Conservation (phyloP, 306 rosid species). For the Pyrus communis region DNA sequence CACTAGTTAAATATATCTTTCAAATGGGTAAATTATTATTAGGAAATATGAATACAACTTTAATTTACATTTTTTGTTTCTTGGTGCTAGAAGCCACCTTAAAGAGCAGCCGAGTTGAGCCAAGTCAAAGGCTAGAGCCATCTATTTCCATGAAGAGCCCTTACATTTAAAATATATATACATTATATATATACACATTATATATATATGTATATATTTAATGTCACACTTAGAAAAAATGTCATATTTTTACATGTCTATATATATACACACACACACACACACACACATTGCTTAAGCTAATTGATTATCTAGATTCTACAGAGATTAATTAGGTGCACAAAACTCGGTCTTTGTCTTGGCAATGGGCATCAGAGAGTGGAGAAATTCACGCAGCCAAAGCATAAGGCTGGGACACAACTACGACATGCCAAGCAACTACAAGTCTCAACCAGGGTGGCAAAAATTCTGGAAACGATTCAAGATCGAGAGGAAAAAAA, state of each 20-base stretch:
- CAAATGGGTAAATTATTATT: neutral
- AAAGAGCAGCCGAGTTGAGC: conserved; percentile 4
- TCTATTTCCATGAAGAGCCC: neutral
- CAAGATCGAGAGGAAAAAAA: conserved; percentile 32
- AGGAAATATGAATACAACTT: too few relatives aligned
- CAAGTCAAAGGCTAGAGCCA: conserved; percentile 9
- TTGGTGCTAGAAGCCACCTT: neutral
- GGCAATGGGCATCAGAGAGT: conserved; percentile 46
- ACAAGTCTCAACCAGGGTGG: conserved; percentile 37
- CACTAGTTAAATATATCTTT: too few relatives aligned
- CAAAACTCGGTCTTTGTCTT: neutral
- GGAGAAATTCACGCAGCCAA: conserved; percentile 26
- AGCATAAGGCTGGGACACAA: conserved; percentile 42
- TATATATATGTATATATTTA: neutral
- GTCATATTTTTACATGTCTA: conserved; percentile 5
- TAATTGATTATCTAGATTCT: neutral
- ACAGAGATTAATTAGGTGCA: neutral
- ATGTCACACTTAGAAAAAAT: conserved; percentile 7
- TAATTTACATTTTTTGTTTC: too few relatives aligned
- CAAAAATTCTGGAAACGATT: conserved; percentile 45
- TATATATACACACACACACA: neutral
- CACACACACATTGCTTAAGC: neutral
- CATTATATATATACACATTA: too few relatives aligned
- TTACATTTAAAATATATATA: too few relatives aligned
- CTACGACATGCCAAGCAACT: conserved; percentile 14